Percentiles rank a stretch among this genome's conserved stretches.
These are phyloP conservation scores for Talaromyces borbonicus DNA, from an alignment of 495 filamentous ascomycete genomes.

Conservation along the genomic window DNA sequence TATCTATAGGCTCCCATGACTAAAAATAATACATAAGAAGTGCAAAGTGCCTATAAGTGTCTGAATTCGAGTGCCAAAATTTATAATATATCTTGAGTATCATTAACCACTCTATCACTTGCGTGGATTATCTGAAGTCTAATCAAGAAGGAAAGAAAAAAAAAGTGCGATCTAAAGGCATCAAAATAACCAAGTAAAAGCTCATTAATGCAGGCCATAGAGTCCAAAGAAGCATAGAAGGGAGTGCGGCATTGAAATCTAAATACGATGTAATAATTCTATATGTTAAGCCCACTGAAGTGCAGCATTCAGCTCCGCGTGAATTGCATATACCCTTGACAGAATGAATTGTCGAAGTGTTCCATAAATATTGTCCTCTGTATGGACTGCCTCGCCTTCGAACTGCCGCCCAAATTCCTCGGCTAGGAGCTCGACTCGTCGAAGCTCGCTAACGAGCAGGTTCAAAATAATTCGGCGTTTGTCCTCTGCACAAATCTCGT, in stretches of 20 bases:
- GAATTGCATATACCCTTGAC: not conserved
- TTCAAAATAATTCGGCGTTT: not conserved
- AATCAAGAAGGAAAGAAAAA: too few species aligned
- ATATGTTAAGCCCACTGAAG: not conserved
- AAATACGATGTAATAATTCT: not conserved
- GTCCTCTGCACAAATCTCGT: not conserved
- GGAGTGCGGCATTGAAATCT: not conserved
- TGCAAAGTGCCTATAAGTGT: too few species aligned
- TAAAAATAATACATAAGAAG: too few species aligned
- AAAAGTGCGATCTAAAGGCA: not conserved
- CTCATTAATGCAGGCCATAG: not conserved
- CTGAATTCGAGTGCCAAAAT: too few species aligned
- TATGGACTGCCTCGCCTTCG: not conserved
- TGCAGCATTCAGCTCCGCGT: not conserved
- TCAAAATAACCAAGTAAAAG: not conserved
- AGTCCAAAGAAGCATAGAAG: not conserved
- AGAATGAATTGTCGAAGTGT: not conserved
- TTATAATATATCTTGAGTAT: too few species aligned
- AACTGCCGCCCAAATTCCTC: not conserved
- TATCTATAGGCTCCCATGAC: too few species aligned
- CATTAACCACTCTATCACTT: too few species aligned
- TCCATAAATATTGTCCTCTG: not conserved
- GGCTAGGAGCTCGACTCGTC: not conserved
- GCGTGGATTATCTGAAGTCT: too few species aligned
- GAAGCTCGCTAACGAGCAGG: not conserved